Percentiles rank a stretch among this genome's conserved stretches.
Conservation (phyloP, 2,329 filamentous ascomycete genomes). For the Westerdykella aurantiaca region DNA sequence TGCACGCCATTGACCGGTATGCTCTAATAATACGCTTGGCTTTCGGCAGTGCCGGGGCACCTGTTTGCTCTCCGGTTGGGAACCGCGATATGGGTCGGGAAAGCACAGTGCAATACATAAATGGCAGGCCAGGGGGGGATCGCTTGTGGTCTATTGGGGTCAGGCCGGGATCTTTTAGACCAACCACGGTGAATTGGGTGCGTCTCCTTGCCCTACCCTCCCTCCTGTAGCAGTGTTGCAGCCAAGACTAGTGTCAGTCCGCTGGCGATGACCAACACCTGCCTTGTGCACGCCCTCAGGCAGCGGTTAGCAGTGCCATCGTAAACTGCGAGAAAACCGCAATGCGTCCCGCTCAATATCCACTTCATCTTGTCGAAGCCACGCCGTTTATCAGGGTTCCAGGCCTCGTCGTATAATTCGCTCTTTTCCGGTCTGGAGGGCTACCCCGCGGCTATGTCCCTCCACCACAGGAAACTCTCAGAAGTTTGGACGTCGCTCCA, state of each 20-base stretch:
- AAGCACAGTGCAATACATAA: neutral
- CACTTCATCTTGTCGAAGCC: constrained; percentile 11
- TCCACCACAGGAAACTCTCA: constrained; percentile 28
- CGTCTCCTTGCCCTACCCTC: constrained; percentile 9
- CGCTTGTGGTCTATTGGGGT: neutral
- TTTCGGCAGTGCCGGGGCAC: neutral
- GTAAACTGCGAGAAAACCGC: constrained; percentile 8
- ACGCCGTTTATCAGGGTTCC: constrained; percentile 8
- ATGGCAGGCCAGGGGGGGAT: constrained; percentile 1
- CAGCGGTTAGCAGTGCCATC: constrained; percentile 9
- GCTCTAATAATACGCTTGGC: neutral
- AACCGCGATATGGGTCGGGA: too few relatives aligned
- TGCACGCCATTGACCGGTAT: neutral
- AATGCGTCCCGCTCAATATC: constrained; percentile 15
- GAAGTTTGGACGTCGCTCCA: constrained; percentile 33
- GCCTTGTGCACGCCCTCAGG: constrained; percentile 14
- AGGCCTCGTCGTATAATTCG: constrained; percentile 11
- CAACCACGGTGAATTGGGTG: constrained; percentile 11
- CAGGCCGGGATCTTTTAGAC: constrained; percentile 7
- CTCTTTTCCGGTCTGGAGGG: constrained; percentile 5
- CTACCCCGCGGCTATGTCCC: constrained; percentile 16
- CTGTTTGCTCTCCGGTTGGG: too few relatives aligned
- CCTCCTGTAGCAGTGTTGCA: constrained; percentile 10
- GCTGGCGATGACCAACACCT: constrained; percentile 3
- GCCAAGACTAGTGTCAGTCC: constrained; percentile 16